Conservation (phyloP, 352 stramenopile genomes). For the Paralagenidium karlingii region DNA sequence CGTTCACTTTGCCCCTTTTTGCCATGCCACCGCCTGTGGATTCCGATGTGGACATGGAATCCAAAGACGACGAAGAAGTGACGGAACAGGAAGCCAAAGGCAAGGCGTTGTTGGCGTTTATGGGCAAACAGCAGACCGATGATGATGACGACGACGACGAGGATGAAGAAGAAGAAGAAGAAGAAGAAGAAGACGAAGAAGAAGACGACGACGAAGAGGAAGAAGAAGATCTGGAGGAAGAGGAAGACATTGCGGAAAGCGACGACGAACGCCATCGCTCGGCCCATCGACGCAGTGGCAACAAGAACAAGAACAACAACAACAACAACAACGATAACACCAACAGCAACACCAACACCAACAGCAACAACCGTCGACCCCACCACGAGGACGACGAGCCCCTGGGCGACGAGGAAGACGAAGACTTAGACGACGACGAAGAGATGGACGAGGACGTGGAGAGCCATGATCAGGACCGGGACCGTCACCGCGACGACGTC, state of each 20-base stretch:
- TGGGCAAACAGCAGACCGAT: conserved; percentile 46
- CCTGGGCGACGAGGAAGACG: conserved; percentile 7
- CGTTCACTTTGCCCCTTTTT: too few relatives aligned
- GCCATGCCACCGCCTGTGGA: too few relatives aligned
- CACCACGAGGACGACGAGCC: conserved; percentile 1
- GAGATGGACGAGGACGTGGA: too few relatives aligned
- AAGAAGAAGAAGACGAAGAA: conserved; percentile 23
- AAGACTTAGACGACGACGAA: conserved; percentile 10
- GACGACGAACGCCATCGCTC: conserved; percentile 11
- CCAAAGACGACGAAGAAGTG: conserved; percentile 4
- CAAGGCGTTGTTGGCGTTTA: conserved; percentile 71
- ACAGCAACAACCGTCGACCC: conserved; percentile 1
- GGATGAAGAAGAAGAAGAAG: conserved; percentile 21
- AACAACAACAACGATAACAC: background rate
- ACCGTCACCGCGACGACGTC: background rate
- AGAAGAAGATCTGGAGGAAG: conserved; percentile 10
- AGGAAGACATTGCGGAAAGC: conserved; percentile 10
- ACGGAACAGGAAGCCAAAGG: conserved; percentile 38
- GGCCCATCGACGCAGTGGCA: too few relatives aligned
- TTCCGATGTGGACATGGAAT: conserved; percentile 29
- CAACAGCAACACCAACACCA: background rate
- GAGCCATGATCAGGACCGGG: background rate
- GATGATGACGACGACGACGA: conserved; percentile 46
- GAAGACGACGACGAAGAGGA: conserved; percentile 7
- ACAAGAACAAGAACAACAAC: conserved; percentile 2